Evolutionary conservation across 1,139 yeast species (phyloP), one percentile per base, ranked within the genome.

Genomic region (Lodderomyces theae): DNA sequence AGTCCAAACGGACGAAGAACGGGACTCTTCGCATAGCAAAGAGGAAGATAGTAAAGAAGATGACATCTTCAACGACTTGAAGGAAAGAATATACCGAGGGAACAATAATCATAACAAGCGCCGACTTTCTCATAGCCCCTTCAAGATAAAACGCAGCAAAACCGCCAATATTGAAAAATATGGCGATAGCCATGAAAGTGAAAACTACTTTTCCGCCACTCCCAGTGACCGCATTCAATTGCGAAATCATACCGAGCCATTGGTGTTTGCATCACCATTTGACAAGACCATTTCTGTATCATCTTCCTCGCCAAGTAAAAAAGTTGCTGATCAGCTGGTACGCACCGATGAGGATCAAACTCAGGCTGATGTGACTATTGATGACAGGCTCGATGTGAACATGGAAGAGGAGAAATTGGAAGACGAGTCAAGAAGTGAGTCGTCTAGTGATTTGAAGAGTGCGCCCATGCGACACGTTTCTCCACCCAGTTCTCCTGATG

Each of bases 261-360:
- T 47, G 38, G 39, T 47, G 4, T 37, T 45, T 22, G 50, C 50
- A 9, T 50, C 56, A 3, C 48, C 52, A 1, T 25, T 35, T 35
- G 41, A 42, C 42, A 23, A 46, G 39, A 26, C 28, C 3, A 22
- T 34, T 24, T 16, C 19, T 7, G 12, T 19, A 22, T 37, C 39
- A 10, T 37, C 46, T 38, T 33, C 51, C 40, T 13, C 52, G 42
- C 25, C 40, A 33, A 21, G 40, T 37, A 26, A 46, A 17, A 28
- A 18, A 22, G 39, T 39, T 34, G 37, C 30, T 8, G 42, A 44
- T 16, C 41, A 30, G 35, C 39, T 40, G 30, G 38, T 41, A 11
- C 35, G 36, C 16, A 42, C 45, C 5, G 47, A 45, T 12, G 46
- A 48, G 18, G 42, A 41, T 11, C 44, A 38, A 16, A 28, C 34